Evolutionary conservation across 2,329 filamentous ascomycete genomes (phyloP).

Genomic region (Iodosphaeria phyllophila): DNA sequence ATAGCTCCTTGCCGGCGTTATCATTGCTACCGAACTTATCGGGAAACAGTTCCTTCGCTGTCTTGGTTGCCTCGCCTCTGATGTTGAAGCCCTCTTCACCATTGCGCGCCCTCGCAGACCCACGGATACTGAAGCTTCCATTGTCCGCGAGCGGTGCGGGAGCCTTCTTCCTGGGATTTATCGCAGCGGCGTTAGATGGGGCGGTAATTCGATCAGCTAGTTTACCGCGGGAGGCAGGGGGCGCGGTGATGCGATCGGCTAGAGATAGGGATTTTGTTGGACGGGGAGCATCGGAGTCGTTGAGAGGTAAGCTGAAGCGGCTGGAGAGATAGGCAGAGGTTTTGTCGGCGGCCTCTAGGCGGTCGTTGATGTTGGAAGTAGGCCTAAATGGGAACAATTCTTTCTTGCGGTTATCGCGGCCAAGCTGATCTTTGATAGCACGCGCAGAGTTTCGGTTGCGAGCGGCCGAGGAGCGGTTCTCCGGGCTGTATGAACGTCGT

Average conservation of each 20-base stretch:
- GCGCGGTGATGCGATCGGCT: conserved; percentile 12
- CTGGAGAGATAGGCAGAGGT: conserved; percentile 30
- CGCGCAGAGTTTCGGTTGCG: conserved; percentile 25
- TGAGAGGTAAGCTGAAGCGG: conserved; percentile 27
- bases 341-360: conserved; percentile 31
- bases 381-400: conserved; percentile 39
- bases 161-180: too few relatives aligned
- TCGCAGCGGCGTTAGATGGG: too few relatives aligned
- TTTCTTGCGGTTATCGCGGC: conserved; percentile 23
- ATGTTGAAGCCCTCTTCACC: conserved; percentile 38
- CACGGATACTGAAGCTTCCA: conserved; percentile 38
- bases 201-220: conserved; percentile 17
- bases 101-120: conserved; percentile 27
- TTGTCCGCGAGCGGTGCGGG: too few relatives aligned
- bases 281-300: conserved; percentile 19
- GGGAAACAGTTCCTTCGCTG: conserved; percentile 50
- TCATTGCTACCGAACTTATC: conserved; percentile 39
- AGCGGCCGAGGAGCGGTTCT: conserved; percentile 10
- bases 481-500: conserved; percentile 18
- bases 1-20: conserved; percentile 52
- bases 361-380: conserved; percentile 21
- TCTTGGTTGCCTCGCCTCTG: conserved; percentile 39
- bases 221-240: conserved; percentile 8
- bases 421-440: conserved; percentile 22
- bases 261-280: conserved; percentile 8